Percentiles rank a stretch among this genome's conserved stretches.
These are phyloP conservation scores for Tardiomyces blankii DNA, from an alignment of 1,139 yeast genomes.

Conservation along the genomic window DNA sequence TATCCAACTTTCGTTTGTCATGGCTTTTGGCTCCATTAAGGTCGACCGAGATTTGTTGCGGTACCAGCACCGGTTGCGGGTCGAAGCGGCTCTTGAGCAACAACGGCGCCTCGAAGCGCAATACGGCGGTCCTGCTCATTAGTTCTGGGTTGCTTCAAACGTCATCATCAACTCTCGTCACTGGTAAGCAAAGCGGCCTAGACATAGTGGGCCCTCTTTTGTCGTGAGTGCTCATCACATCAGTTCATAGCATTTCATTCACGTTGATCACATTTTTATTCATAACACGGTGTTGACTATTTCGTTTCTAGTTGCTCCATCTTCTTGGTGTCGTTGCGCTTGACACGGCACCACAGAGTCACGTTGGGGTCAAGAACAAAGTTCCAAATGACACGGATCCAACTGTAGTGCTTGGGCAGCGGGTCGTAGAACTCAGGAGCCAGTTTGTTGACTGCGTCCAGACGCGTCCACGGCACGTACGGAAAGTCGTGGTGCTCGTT, in stretches of 20 bases:
- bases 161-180: too few relatives aligned
- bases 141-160: too few relatives aligned
- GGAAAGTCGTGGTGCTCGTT: constrained; percentile 96
- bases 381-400: constrained; percentile 69
- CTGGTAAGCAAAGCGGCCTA: too few relatives aligned
- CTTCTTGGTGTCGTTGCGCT: constrained; percentile 30
- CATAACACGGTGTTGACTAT: too few relatives aligned
- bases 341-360: constrained; percentile 70
- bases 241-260: too few relatives aligned
- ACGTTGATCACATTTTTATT: too few relatives aligned
- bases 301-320: background rate
- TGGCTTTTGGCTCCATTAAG: constrained; percentile 18
- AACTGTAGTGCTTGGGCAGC: constrained; percentile 64
- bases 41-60: constrained; percentile 16
- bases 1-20: constrained; percentile 18
- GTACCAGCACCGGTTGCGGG: constrained; percentile 17
- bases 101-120: background rate
- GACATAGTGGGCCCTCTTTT: too few relatives aligned
- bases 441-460: constrained; percentile 51
- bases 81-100: constrained; percentile 4
- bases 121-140: too few relatives aligned
- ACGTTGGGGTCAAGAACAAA: constrained; percentile 61
- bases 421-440: constrained; percentile 79
- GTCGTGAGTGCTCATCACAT: too few relatives aligned
- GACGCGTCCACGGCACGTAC: constrained; percentile 78